A percentile compares a stretch with the other conserved stretches of the same genome.
These are phyloP conservation scores for Aquilaria agallochum DNA, from an alignment of 441 rosid genomes.

Conservation along the genomic window DNA sequence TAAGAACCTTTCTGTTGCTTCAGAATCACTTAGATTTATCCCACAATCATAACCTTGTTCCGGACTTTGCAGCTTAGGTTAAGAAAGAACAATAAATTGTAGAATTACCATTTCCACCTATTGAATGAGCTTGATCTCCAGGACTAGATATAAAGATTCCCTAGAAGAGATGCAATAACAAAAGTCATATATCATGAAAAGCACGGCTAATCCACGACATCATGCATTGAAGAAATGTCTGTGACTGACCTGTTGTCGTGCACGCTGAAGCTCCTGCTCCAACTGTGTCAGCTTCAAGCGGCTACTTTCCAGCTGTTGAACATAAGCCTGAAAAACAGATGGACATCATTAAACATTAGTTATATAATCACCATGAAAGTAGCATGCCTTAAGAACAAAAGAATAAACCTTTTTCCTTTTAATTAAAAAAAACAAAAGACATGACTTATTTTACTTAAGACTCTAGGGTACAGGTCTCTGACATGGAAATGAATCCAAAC, in stretches of 20 bases:
- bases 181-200: constrained; percentile 4
- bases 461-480: too few species aligned
- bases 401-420: too few species aligned
- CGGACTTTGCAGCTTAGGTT: background rate
- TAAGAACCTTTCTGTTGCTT: too few species aligned
- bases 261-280: constrained; percentile 98
- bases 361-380: too few species aligned
- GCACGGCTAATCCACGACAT: background rate
- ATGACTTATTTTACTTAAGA: too few species aligned
- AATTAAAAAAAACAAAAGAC: too few species aligned
- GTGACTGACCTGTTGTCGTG: constrained; percentile 85
- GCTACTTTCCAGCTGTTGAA: constrained; percentile 96
- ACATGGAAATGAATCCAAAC: too few species aligned
- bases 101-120: constrained; percentile 81
- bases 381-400: too few species aligned
- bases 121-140: constrained; percentile 89
- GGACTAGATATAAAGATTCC: constrained; percentile 97
- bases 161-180: constrained; percentile 26
- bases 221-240: constrained; percentile 13
- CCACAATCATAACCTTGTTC: too few species aligned
- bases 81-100: constrained; percentile 5
- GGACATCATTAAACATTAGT: too few species aligned
- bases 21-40: too few species aligned
- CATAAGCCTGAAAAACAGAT: constrained; percentile 60
- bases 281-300: constrained; percentile 91